Base-by-base conservation (phyloP, 441 rosid species). In the Macaranga tanarius region DNA sequence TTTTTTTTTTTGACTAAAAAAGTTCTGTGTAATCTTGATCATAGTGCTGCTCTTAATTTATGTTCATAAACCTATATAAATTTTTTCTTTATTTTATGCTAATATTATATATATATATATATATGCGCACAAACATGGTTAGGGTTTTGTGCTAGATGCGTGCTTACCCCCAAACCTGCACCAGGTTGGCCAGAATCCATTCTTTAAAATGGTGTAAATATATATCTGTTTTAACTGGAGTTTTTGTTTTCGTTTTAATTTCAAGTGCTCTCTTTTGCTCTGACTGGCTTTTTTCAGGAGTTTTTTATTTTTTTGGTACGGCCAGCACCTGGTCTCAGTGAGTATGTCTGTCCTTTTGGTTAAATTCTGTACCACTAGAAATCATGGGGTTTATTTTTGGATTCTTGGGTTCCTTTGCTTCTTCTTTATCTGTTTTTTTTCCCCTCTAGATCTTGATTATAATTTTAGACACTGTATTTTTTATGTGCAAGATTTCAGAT, bases 311-410 rank as follows among this genome's bases (percentile, higher is more conserved):
- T 31, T 73, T 19, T 57, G 17, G 63, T 69, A 75, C 80, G 65
- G 70, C 28, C 71, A 64, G 61, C 65, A 34, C 73, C 83, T 31
- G 75, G 62, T 61, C 40, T 64, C 63, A 65, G 79, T 64, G 44
- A 76, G 78, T 71, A 75, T 82, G 83, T 85, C 83, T 79, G 86
- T 73, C 65, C 82, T 77, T 51, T 77, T 8, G 70, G 66, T 65
- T 63, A 65, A 56, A 45, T 70, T 65, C 20, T 59, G 76, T 76
- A 48, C 65, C 67, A 59, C 2, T 45, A 70, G 70, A 77, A 51
- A 71, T 58, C 69, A 71, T 51, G 58, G 48, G 1, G 26, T 55
- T 76, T n/a, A 73, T 64, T 55, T 45, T 62, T 52, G 67, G 60
- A 64, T 65, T 58, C 63, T 60, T 65, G 17, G 40, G 19, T 20